Percentiles rank a stretch among this genome's conserved stretches.
These are phyloP conservation scores for Climacium dendroides DNA, from an alignment of 225 moss, liverwort and hornwort species.

Conservation along the genomic window DNA sequence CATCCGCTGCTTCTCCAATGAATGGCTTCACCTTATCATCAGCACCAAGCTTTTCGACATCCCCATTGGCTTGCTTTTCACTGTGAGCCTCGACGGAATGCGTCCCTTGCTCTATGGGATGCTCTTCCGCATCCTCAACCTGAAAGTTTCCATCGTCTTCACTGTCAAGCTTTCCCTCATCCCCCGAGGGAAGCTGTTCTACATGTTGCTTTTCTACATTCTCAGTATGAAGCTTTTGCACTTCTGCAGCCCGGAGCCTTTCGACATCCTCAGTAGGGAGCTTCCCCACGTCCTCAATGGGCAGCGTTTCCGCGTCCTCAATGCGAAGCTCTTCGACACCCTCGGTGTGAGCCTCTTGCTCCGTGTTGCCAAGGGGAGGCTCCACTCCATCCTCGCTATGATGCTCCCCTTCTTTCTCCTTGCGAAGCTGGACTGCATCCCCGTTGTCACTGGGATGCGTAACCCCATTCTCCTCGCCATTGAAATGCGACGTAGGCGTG, in stretches of 20 bases:
- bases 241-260: neutral
- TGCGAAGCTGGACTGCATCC: neutral
- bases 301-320: neutral
- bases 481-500: neutral
- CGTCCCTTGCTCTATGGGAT: neutral
- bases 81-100: neutral
- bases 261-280: neutral
- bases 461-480: neutral
- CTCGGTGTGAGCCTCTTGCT: neutral
- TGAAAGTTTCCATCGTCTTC: neutral
- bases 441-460: neutral
- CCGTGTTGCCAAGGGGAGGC: neutral
- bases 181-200: neutral
- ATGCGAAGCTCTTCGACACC: no score
- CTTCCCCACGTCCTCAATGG: neutral
- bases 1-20: neutral
- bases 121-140: neutral
- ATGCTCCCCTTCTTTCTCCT: neutral
- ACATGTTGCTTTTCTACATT: neutral
- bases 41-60: neutral
- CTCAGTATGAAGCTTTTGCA: neutral
- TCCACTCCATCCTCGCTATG: neutral
- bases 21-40: neutral
- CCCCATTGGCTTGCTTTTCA: neutral
- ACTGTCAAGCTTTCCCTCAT: neutral